Base-by-base conservation (phyloP, 176 grass and related monocot genomes). In the Chrysopogon serrulatus region DNA sequence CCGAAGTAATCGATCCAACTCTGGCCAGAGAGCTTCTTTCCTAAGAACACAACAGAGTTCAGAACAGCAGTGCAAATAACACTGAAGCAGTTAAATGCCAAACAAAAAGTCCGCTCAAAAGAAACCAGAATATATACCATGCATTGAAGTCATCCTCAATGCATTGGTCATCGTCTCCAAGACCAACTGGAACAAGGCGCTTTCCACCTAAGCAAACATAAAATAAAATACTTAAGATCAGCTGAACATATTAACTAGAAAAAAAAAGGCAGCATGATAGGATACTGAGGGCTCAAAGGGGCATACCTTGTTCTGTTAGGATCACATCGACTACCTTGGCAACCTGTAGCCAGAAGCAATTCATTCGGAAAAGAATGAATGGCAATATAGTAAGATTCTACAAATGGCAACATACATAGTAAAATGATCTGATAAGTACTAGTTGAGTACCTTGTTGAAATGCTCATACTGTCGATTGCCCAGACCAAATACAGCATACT, bases 111-210 rank as follows among this genome's bases (percentile, higher is more conserved):
- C n/a, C 67, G 9, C 13, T 72, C 68, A 32, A 35, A 51, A 75
- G 33, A 66, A 64, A 69, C 39, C 16, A 23, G 16, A 57, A 64
- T 64, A 49, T 63, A 62, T 93, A 98, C 95, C 95, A 98, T 88
- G 95, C 90, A 64, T 90, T 86, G 82, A 98, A 98, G 67, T 95
- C 92, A 79, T 98, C 95, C 77, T 98, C 95, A 53, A 98, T 95
- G 80, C 92, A 98, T 78, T 93, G 92, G 68, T 98, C 95, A 76
- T 98, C 95, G 15, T 98, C 95, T 82, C 95, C 95, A 33, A 98
- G 86, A 43, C 92, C 95, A 62, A 98, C 82, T 1, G 95, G 90
- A 69, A 91, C 57, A 83, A 98, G 75, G 28, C 95, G 90, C 27
- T 93, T 95, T 67, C 84, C 95, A 91, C 95, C 95, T 98, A 68